These are phyloP conservation scores for Fusarium sp. DNA, from an alignment of 2,329 filamentous ascomycete species.

Conservation along the genomic window DNA sequence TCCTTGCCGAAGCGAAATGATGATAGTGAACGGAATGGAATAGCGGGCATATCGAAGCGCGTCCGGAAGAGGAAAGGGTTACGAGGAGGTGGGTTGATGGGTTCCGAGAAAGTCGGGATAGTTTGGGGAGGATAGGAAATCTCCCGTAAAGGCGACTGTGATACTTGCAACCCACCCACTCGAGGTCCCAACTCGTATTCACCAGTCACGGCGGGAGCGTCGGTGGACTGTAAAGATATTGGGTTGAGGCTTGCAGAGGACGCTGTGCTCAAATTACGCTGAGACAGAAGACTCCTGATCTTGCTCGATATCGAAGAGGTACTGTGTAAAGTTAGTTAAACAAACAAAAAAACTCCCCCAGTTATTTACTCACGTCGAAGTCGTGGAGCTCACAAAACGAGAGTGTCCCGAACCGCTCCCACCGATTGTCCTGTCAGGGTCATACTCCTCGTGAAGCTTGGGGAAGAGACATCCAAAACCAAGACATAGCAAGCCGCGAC, in stretches of 20 bases:
- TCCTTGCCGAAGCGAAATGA: conserved; percentile 26
- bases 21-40: conserved; percentile 32
- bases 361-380: conserved; percentile 31
- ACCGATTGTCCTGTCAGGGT: conserved; percentile 44
- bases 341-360: too few relatives aligned
- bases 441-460: conserved; percentile 49
- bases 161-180: not conserved
- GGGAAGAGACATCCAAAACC: conserved; percentile 57
- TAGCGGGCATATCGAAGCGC: conserved; percentile 37
- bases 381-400: conserved; percentile 25
- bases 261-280: conserved; percentile 26
- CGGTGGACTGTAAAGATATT: not conserved
- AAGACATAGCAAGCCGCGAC: conserved; percentile 48
- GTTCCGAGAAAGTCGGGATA: not conserved
- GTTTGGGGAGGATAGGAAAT: not conserved
- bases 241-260: conserved; percentile 13
- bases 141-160: not conserved
- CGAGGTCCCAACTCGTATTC: conserved; percentile 21
- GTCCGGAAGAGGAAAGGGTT: conserved; percentile 50
- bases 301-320: conserved; percentile 33
- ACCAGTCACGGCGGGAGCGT: not conserved
- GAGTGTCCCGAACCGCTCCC: conserved; percentile 36
- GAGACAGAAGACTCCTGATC: conserved; percentile 31
- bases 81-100: conserved; percentile 22
- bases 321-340: not conserved